Base-by-base conservation (phyloP, 768 basidiomycete species). In the Pleurotus ostreatus region DNA sequence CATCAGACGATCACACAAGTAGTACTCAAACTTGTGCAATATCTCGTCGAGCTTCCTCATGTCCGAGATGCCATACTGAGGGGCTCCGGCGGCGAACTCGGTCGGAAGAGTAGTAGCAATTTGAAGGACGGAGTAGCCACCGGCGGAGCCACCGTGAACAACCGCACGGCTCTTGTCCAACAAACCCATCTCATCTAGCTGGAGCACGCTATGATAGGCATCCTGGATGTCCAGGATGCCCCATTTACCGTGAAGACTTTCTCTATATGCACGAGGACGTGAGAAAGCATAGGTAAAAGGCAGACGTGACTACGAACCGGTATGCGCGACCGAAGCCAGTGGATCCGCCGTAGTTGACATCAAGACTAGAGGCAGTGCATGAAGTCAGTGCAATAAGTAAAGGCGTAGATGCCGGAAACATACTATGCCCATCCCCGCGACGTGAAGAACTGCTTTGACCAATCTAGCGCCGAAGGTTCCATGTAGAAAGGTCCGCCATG, bases 141-240 rank as follows among this genome's bases (percentile, higher is more conserved):
- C 83, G 20, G 84, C 75, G 3, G 80, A 82, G 0, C 77, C 73
- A 5, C 84, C 84, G 5, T 79, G 76, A 52, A 86, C 79, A 3
- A 76, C 80, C 6, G 76, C 73, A 15, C 84, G 80, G 41, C 70
- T 47, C 2, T 65, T 60, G 49, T 86, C 84, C 48, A 82, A 75
- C 4, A 52, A 30, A 0, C 60, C 57, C 59, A 78, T 72, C 1
- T 69, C 68, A 56, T 71, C 57, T 38, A 84, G 72, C 51, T 70
- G 56, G 25, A 63, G 61, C 0, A 77, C 75, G 3, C 78, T 76
- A 13, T 67, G 60, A 15, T 72, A 72, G 40, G 75, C 75, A 65
- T 86, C 84, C 22, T 70, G 62, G 4, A 83, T 70, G 58, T 86
- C 84, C 23, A 79, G 73, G 15, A 85, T 57, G 11, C 84, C 84